Evolutionary conservation across 2,329 filamentous ascomycete species (phyloP).

Genomic region (Cordyceps fumosorosea): DNA sequence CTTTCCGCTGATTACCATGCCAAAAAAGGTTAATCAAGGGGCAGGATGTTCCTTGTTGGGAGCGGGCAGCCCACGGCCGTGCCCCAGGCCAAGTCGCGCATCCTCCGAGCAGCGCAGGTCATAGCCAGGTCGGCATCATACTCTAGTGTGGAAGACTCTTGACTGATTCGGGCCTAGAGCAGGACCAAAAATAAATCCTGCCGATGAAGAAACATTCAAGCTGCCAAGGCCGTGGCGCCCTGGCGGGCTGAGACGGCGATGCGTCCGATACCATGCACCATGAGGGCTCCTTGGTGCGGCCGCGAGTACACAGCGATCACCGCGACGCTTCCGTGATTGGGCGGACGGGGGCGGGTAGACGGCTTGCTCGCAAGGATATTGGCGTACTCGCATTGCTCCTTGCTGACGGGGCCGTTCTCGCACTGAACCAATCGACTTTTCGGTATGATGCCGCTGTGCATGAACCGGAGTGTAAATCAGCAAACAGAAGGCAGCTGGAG

Average conservation of each 20-base stretch:
- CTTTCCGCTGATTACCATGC: neutral
- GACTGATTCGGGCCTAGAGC: neutral
- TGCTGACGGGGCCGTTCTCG: neutral
- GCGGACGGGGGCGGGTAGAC: neutral
- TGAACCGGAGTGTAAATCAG: neutral
- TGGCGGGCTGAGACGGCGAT: neutral
- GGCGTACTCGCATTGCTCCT: neutral
- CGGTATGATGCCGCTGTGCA: neutral
- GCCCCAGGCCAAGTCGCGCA: neutral
- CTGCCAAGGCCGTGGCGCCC: neutral
- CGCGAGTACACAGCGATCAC: neutral
- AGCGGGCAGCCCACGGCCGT: neutral
- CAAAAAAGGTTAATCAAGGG: constrained; percentile 1
- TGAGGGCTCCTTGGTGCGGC: neutral
- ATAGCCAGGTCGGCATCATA: neutral
- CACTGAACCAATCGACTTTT: constrained; percentile 1
- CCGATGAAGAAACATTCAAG: neutral
- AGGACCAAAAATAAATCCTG: neutral
- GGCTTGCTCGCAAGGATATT: neutral
- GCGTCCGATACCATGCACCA: neutral
- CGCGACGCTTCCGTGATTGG: neutral
- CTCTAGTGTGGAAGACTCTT: neutral
- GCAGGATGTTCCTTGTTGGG: neutral
- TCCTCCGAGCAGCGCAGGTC: constrained; percentile 5
- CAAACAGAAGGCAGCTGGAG: neutral